phyloP scores from a whole-genome alignment of 2,329 filamentous ascomycete genomes.

The Diplodia intermedia region DNA sequence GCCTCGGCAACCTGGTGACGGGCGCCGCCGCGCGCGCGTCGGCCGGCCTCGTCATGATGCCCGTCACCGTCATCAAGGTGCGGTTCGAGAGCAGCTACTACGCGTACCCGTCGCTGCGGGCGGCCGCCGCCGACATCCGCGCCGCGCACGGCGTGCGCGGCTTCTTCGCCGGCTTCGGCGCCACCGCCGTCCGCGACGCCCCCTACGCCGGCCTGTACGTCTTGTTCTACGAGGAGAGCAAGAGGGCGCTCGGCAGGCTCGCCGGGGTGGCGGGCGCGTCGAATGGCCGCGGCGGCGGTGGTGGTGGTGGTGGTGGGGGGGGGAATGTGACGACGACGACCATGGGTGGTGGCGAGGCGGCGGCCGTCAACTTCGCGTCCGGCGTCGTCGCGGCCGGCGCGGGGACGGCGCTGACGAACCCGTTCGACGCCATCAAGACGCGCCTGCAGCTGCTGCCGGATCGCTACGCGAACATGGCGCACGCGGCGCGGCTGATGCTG shows the following conservation, averaged over 20 bases:
- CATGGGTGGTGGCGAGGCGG: constrained; percentile 53
- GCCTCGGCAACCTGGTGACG: constrained; percentile 82
- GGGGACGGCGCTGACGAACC: constrained; percentile 90
- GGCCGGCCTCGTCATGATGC: constrained; percentile 92
- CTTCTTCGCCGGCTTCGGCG: constrained; percentile 93
- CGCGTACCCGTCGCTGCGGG: constrained; percentile 75
- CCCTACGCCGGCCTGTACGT: constrained; percentile 96
- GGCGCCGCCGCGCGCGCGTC: constrained; percentile 84
- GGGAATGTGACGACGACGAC: not conserved
- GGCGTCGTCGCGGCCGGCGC: constrained; percentile 80
- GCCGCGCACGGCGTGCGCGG: constrained; percentile 76
- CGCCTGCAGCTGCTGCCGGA: constrained; percentile 87
- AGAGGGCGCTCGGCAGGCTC: constrained; percentile 62
- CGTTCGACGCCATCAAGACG: constrained; percentile 96
- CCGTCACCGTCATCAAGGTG: constrained; percentile 94
- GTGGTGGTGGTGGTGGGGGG: constrained; percentile 38
- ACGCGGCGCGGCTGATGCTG: constrained; percentile 79
- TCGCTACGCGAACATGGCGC: constrained; percentile 81
- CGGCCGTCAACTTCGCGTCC: constrained; percentile 83
- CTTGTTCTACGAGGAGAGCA: constrained; percentile 87
- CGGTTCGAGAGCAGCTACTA: constrained; percentile 92
- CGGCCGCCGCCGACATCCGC: constrained; percentile 77
- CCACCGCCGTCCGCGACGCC: constrained; percentile 91
- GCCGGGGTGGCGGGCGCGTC: constrained; percentile 39
- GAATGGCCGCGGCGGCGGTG: constrained; percentile 38